Evolutionary conservation across 2,329 filamentous ascomycete genomes (phyloP).

Genomic region (Pyrenophora teres): DNA sequence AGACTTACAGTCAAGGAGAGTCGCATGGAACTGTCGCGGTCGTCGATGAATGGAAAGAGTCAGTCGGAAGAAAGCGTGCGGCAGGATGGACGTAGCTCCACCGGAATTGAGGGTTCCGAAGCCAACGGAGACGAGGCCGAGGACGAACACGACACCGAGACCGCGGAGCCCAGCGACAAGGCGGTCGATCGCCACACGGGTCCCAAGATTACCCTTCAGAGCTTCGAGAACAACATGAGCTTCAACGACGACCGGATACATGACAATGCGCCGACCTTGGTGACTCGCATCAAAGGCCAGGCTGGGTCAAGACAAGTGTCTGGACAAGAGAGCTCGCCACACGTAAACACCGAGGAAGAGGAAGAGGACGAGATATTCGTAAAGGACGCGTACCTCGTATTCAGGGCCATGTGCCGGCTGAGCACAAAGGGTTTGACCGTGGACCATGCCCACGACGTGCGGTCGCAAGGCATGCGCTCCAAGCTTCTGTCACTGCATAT

Average conservation of each 20-base stretch:
- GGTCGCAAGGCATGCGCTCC: conserved; percentile 94
- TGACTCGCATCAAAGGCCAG: conserved; percentile 61
- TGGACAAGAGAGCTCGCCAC: conserved; percentile 49
- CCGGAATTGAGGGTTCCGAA: conserved; percentile 30
- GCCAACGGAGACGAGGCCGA: conserved; percentile 49
- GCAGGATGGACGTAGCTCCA: conserved; percentile 34
- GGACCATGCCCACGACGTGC: conserved; percentile 90
- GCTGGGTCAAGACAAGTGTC: conserved; percentile 52
- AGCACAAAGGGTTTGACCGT: conserved; percentile 89
- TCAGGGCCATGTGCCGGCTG: conserved; percentile 95
- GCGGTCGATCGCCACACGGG: conserved; percentile 55
- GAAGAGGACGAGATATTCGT: conserved; percentile 95
- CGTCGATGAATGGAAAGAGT: conserved; percentile 47
- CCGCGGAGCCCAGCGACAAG: conserved; percentile 50
- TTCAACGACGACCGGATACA: conserved; percentile 69
- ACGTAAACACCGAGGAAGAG: conserved; percentile 65
- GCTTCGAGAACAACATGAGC: conserved; percentile 69
- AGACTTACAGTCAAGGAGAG: conserved; percentile 86
- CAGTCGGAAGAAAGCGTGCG: conserved; percentile 40
- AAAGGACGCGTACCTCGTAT: conserved; percentile 94
- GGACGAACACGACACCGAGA: conserved; percentile 41
- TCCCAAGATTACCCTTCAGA: conserved; percentile 68
- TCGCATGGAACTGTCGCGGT: conserved; percentile 61
- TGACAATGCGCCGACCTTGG: conserved; percentile 70
- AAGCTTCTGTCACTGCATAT: conserved; percentile 95